Evolutionary conservation across 768 basidiomycete genomes (phyloP).

Genomic region (Rhizopogon vesiculosus): DNA sequence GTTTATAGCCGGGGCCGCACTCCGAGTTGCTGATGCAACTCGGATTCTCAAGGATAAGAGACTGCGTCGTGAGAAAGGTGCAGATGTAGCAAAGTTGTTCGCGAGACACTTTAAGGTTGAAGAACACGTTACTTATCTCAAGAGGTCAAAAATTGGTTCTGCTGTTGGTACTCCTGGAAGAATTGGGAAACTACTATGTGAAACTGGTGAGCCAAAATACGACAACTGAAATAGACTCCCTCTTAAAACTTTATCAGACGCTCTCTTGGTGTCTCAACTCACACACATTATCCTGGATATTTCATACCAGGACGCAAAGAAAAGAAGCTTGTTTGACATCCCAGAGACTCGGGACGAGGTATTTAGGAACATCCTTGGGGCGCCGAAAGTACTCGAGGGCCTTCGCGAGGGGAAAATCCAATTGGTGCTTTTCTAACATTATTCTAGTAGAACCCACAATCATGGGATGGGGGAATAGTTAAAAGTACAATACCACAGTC

Average conservation of each 20-base stretch:
- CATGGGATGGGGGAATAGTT: neutral
- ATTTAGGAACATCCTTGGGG: slow-evolving; percentile 68
- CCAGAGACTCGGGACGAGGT: slow-evolving; percentile 82
- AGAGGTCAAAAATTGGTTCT: slow-evolving; percentile 78
- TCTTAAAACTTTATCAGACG: slow-evolving; percentile 42
- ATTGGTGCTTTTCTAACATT: slow-evolving; percentile 58
- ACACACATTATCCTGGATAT: slow-evolving; percentile 83
- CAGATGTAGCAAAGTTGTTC: slow-evolving; percentile 92
- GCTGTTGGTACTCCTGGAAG: slow-evolving; percentile 93
- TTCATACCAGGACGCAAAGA: slow-evolving; percentile 71
- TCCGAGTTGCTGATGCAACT: slow-evolving; percentile 87
- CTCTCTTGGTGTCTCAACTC: slow-evolving; percentile 65
- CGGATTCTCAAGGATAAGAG: slow-evolving; percentile 65
- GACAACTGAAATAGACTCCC: neutral
- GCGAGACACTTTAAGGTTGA: slow-evolving; percentile 91
- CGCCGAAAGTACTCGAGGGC: slow-evolving; percentile 53
- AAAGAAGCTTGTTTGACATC: slow-evolving; percentile 71
- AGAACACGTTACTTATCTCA: slow-evolving; percentile 82
- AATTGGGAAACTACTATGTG: slow-evolving; percentile 78
- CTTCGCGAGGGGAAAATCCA: slow-evolving; percentile 71
- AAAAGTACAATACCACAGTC: slow-evolving; percentile 1
- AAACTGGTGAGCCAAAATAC: slow-evolving; percentile 46
- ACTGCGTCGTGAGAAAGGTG: slow-evolving; percentile 76
- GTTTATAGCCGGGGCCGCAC: slow-evolving; percentile 82
- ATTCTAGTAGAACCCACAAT: slow-evolving; percentile 26